phyloP scores from a whole-genome alignment of 805 yeast species.

The Scheffersomyces spartinae region DNA sequence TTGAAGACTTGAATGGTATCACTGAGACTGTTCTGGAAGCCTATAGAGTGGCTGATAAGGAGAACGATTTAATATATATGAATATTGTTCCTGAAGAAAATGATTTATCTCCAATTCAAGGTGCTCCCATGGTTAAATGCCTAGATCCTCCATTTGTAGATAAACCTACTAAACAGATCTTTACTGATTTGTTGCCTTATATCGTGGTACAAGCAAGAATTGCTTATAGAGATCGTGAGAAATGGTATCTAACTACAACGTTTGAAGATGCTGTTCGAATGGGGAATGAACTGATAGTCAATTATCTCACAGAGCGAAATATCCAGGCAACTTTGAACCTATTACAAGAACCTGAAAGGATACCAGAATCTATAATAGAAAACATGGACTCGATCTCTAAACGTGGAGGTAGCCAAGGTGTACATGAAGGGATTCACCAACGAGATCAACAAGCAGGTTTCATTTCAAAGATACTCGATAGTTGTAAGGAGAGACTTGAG shows the following conservation, averaged over 20 bases:
- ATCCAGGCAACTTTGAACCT: conserved; percentile 56
- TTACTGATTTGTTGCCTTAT: conserved; percentile 57
- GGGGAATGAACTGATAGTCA: conserved; percentile 30
- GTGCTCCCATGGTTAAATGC: conserved; percentile 47
- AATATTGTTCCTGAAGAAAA: conserved; percentile 43
- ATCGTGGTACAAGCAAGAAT: conserved; percentile 52
- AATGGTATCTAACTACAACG: conserved; percentile 36
- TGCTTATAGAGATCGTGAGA: conserved; percentile 58
- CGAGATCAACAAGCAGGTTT: conserved; percentile 31
- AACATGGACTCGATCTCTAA: conserved; percentile 43
- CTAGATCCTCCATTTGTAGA: conserved; percentile 24
- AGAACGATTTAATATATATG: conserved; percentile 70
- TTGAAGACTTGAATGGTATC: conserved; percentile 45
- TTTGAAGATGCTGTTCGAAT: too few relatives aligned
- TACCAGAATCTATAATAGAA: conserved; percentile 47
- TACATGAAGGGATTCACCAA: conserved; percentile 34
- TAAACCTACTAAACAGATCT: conserved; percentile 25
- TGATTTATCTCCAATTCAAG: conserved; percentile 30
- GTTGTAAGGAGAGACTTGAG: conserved; percentile 32
- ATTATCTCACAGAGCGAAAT: conserved; percentile 35
- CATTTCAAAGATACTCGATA: conserved; percentile 30
- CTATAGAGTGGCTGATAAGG: conserved; percentile 51
- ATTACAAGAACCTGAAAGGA: conserved; percentile 39
- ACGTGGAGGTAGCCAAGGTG: conserved; percentile 37
- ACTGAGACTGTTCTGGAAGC: conserved; percentile 30